These are phyloP conservation scores for Pseudognaphalium luteoalbum DNA, from an alignment of 129 eudicot genomes.

Conservation along the genomic window DNA sequence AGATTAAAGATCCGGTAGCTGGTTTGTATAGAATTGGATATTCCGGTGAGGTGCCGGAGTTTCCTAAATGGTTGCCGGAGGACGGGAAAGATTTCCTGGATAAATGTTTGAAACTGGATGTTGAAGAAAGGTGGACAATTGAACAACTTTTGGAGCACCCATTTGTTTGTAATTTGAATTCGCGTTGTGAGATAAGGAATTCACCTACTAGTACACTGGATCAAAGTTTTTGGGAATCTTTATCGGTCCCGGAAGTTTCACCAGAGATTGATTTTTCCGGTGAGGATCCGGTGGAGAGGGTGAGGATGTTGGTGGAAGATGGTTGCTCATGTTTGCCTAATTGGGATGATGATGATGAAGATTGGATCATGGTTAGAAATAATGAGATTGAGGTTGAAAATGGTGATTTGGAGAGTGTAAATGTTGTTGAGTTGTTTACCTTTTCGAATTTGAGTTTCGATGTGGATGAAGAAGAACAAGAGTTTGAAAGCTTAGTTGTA, in stretches of 20 bases:
- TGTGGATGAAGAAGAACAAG: conserved; percentile 29
- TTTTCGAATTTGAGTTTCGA: conserved; percentile 22
- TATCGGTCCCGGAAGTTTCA: conserved; percentile 40
- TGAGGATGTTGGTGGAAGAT: conserved; percentile 43
- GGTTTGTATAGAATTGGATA: conserved; percentile 66
- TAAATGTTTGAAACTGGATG: conserved; percentile 56
- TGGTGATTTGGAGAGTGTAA: conserved; percentile 9
- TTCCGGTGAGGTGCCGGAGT: conserved; percentile 58
- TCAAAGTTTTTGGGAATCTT: conserved; percentile 66
- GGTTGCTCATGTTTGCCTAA: conserved; percentile 27
- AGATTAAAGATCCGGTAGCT: conserved; percentile 49
- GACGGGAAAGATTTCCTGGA: conserved; percentile 54
- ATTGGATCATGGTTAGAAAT: conserved; percentile 67
- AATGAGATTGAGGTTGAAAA: conserved; percentile 10
- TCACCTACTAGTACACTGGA: conserved; percentile 78
- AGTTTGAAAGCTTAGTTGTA: conserved; percentile 28
- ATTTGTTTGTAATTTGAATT: conserved; percentile 39
- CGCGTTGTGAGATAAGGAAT: conserved; percentile 25
- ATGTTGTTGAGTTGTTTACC: conserved; percentile 20
- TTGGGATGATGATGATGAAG: conserved; percentile 55
- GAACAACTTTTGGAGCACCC: conserved; percentile 59
- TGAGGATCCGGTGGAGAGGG: conserved; percentile 47
- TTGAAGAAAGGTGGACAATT: conserved; percentile 54
- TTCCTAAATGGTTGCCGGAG: conserved; percentile 54
- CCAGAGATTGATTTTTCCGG: conserved; percentile 16